Percentiles rank a stretch among this genome's conserved stretches.
Conservation (phyloP, 805 yeast genomes). For the Ogataea ramenticola region DNA sequence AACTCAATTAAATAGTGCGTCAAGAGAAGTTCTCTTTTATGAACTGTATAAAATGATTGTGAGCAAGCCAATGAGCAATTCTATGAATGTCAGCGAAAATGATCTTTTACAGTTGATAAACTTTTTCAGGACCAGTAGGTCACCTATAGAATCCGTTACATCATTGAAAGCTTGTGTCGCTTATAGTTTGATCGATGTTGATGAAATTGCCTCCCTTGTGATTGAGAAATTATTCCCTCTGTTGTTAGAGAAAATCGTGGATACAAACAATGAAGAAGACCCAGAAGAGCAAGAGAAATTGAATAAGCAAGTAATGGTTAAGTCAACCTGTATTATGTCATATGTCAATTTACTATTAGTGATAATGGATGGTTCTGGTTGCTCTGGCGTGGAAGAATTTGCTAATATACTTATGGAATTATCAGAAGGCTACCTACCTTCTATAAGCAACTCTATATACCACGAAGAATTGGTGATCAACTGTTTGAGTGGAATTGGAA, state of each 20-base stretch:
- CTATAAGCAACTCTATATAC: constrained; percentile 21
- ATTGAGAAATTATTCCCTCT: constrained; percentile 23
- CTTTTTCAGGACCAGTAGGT: constrained; percentile 20
- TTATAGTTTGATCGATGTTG: constrained; percentile 40
- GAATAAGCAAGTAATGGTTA: constrained; percentile 3
- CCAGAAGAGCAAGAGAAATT: constrained; percentile 5
- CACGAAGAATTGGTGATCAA: constrained; percentile 31
- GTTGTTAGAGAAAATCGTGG: constrained; percentile 11
- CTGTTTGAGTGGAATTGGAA: constrained; percentile 40
- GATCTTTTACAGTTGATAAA: constrained; percentile 31
- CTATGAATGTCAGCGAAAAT: constrained; percentile 25
- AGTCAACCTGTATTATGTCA: constrained; percentile 16
- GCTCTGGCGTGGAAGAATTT: constrained; percentile 41
- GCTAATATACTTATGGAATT: constrained; percentile 36
- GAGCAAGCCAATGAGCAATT: constrained; percentile 28
- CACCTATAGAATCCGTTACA: constrained; percentile 29
- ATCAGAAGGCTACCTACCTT: constrained; percentile 26
- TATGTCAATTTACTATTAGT: constrained; percentile 30
- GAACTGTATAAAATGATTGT: constrained; percentile 43
- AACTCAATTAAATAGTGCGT: constrained; percentile 36
- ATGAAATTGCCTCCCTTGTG: constrained; percentile 36
- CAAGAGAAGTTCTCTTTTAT: constrained; percentile 42
- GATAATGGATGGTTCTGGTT: constrained; percentile 40
- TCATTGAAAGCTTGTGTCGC: constrained; percentile 36
- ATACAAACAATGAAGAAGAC: not conserved